phyloP scores from a whole-genome alignment of 2,329 filamentous ascomycete genomes.

The Alternaria arbusti region DNA sequence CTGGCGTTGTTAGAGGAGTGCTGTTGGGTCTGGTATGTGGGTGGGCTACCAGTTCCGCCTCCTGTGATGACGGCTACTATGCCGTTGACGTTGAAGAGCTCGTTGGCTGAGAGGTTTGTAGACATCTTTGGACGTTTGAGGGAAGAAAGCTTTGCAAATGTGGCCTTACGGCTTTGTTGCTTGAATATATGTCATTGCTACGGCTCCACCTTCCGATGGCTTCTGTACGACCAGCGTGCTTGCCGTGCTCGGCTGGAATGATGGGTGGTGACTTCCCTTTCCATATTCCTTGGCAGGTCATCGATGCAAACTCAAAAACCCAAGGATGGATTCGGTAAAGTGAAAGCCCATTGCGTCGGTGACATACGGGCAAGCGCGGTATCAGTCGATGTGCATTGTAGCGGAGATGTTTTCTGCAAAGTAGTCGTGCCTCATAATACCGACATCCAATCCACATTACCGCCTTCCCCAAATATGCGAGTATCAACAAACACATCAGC shows the following conservation, averaged over 20 bases:
- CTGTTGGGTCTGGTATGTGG: neutral
- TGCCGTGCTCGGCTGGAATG: neutral
- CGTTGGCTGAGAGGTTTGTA: slow-evolving; percentile 10
- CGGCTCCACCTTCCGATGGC: slow-evolving; percentile 10
- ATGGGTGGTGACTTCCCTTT: neutral
- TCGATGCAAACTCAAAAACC: neutral
- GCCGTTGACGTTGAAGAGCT: slow-evolving; percentile 27
- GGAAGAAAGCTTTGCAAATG: neutral
- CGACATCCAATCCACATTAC: neutral
- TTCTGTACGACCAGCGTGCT: neutral
- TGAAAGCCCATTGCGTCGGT: neutral
- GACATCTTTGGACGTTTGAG: neutral
- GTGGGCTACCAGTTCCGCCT: slow-evolving; percentile 23
- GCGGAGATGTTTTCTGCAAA: neutral
- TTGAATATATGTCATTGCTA: neutral
- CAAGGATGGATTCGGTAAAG: neutral
- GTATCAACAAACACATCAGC: neutral
- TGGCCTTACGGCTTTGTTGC: neutral
- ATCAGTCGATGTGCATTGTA: neutral
- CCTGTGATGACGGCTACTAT: slow-evolving; percentile 31
- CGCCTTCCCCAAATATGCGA: neutral
- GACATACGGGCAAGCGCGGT: neutral
- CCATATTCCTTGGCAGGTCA: neutral
- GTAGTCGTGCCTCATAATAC: neutral
- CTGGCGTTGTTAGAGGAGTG: neutral